Base-by-base conservation (phyloP, 495 filamentous ascomycete species). In the Aspergillus egyptiacus region DNA sequence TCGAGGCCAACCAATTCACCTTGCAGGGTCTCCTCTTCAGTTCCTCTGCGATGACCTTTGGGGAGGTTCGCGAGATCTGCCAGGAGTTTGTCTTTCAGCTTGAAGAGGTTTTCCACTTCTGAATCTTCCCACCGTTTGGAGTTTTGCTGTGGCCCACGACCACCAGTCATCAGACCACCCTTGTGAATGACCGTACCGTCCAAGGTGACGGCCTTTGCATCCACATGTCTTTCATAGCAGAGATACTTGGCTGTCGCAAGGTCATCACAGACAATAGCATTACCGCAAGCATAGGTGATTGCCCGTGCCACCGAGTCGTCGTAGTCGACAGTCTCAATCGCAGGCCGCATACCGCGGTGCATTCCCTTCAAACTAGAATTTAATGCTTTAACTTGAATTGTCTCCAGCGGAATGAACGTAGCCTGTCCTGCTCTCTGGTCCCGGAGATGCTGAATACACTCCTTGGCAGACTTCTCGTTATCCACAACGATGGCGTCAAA, bases 401-500 rank as follows among this genome's bases (percentile, higher is more conserved):
- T 96, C 68, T 99, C 93, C 10, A 97, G 76, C 0, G 93, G 93
- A 46, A 97, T 85, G 65, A 97, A 97, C 1, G 87, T 96, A 47
- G 89, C 83, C 52, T 89, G 87, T 19, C 86, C 82, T 17, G 83
- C 79, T 27, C 85, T 82, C 60, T 96, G 89, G 45, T 96, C 90
- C 49, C 89, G 88, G 37, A 97, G 78, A 65, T 94, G 93, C 57
- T 95, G 84, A 34, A 99, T 91, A 60, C 91, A 97, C 52, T 96
- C 89, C 53, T 87, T 85, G 23, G 87, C 94, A 0, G 84, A 91
- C 72, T 93, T 96, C 58, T 96, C 89, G 22, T 84, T 94, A 57
- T 99, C 93, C n/a, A 96, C 91, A 47, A 99, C 80, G 39, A 99
- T 83, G 9, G 90, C 85, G 58, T 97, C 91, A 56, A 95, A 94